A percentile compares a stretch with the other conserved stretches of the same genome.
Conservation (phyloP, 1,284 basidiomycete species). For the Cryptococcus sp. region DNA sequence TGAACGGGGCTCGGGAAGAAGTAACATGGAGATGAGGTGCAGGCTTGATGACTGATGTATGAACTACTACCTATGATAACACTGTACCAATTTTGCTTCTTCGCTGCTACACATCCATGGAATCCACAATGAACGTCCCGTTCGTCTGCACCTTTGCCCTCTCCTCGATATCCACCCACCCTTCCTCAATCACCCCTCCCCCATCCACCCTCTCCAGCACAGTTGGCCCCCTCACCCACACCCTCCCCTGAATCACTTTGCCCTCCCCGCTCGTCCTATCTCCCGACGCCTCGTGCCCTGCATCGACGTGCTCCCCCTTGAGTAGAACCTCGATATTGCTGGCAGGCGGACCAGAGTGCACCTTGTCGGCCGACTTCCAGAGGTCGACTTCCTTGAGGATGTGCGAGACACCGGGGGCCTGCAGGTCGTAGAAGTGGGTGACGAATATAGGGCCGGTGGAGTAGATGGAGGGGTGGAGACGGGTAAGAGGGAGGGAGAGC, state of each 20-base stretch:
- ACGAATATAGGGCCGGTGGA: constrained; percentile 40
- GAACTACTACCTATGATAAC: neutral
- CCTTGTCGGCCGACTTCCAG: constrained; percentile 9
- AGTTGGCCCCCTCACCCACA: constrained; percentile 36
- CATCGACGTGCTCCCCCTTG: constrained; percentile 25
- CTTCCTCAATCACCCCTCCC: constrained; percentile 11
- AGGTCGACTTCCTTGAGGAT: constrained; percentile 15
- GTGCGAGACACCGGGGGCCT: constrained; percentile 26
- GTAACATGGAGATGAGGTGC: too few relatives aligned
- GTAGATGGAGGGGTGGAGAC: constrained; percentile 27
- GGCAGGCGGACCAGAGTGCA: constrained; percentile 43
- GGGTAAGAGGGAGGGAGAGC: constrained; percentile 40
- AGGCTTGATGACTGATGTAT: too few relatives aligned
- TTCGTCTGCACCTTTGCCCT: constrained; percentile 37
- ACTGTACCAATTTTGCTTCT: neutral
- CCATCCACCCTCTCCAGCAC: constrained; percentile 22
- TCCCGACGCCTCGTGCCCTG: constrained; percentile 2
- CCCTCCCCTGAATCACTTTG: constrained; percentile 18
- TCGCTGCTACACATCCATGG: neutral
- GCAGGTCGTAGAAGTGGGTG: constrained; percentile 44
- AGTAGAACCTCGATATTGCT: constrained; percentile 46
- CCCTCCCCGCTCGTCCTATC: constrained; percentile 6
- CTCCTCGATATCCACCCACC: constrained; percentile 30
- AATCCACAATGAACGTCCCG: constrained; percentile 36
- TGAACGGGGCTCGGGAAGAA: too few relatives aligned